Percentiles rank a stretch among this genome's conserved stretches.
phyloP scores from a whole-genome alignment of 2,329 filamentous ascomycete species.

The Cladosporium sp. region DNA sequence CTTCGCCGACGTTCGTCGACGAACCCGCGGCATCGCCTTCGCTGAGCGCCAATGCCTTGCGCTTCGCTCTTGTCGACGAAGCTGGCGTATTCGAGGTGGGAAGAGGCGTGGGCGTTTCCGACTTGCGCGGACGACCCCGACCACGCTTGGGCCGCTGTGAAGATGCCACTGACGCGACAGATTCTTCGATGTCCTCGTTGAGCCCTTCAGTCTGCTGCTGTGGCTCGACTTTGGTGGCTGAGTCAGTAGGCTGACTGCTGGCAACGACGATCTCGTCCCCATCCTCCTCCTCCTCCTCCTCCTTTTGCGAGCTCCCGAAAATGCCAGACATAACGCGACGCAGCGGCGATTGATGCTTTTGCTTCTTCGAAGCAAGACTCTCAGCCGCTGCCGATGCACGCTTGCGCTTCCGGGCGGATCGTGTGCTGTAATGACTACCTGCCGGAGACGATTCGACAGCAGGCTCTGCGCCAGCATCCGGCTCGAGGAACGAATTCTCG shows the following conservation, averaged over 20 bases:
- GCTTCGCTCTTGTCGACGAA: slow-evolving; percentile 18
- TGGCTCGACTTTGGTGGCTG: neutral
- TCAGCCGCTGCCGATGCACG: slow-evolving; percentile 12
- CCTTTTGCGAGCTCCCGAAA: slow-evolving; percentile 17
- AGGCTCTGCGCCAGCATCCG: neutral
- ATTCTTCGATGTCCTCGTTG: too few species aligned
- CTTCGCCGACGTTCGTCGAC: slow-evolving; percentile 11
- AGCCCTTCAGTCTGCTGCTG: neutral
- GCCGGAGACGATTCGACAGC: neutral
- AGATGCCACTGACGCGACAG: neutral
- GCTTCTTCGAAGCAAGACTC: slow-evolving; percentile 20
- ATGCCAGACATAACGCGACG: slow-evolving; percentile 23
- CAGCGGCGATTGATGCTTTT: slow-evolving; percentile 25
- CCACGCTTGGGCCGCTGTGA: slow-evolving; percentile 18
- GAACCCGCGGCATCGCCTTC: slow-evolving; percentile 6
- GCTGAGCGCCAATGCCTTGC: slow-evolving; percentile 23
- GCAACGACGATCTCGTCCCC: slow-evolving; percentile 38
- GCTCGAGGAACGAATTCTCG: slow-evolving; percentile 31
- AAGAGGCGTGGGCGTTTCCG: slow-evolving; percentile 14
- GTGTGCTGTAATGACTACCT: neutral
- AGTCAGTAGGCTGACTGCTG: slow-evolving; percentile 17
- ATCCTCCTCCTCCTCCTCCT: slow-evolving; percentile 30
- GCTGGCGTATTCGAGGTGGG: slow-evolving; percentile 8
- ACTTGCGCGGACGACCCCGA: slow-evolving; percentile 23
- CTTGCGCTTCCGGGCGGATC: slow-evolving; percentile 24